phyloP scores from a whole-genome alignment of 345 rosid genomes.

The Citrus cavaleriei region DNA sequence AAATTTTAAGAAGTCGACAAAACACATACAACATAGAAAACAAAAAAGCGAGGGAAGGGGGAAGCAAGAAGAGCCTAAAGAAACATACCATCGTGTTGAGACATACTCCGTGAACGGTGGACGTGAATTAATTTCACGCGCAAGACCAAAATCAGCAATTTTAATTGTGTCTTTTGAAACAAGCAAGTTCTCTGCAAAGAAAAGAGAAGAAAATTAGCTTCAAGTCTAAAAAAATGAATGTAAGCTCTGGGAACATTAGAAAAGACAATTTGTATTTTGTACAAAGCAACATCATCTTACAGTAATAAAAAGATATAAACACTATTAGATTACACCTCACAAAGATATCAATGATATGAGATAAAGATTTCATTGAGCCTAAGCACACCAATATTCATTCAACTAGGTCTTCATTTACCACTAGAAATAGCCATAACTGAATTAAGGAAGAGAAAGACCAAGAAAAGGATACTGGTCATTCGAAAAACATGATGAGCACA shows the following conservation, averaged over 20 bases:
- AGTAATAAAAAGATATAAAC: neutral
- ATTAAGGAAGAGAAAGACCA: neutral
- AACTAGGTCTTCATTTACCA: neutral
- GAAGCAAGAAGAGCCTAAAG: conserved; percentile 1
- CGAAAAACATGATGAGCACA: neutral
- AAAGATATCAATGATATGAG: neutral
- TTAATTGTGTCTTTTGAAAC: conserved; percentile 71
- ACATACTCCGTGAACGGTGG: conserved; percentile 95
- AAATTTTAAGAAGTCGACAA: neutral
- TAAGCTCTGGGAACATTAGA: neutral
- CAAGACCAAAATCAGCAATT: conserved; percentile 98
- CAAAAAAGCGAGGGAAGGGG: neutral
- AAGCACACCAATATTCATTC: neutral
- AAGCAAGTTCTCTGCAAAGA: conserved; percentile 67
- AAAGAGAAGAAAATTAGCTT: neutral
- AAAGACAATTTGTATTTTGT: neutral
- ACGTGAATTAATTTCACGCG: conserved; percentile 74
- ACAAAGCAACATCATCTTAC: neutral
- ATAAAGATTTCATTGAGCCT: neutral
- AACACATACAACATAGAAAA: neutral
- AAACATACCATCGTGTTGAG: conserved; percentile 87
- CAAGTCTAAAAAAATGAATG: neutral
- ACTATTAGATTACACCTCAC: neutral
- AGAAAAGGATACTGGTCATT: neutral
- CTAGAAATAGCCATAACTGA: neutral